Base-by-base conservation (phyloP, 2,329 filamentous ascomycete genomes). In the Colletotrichum abscissum region DNA sequence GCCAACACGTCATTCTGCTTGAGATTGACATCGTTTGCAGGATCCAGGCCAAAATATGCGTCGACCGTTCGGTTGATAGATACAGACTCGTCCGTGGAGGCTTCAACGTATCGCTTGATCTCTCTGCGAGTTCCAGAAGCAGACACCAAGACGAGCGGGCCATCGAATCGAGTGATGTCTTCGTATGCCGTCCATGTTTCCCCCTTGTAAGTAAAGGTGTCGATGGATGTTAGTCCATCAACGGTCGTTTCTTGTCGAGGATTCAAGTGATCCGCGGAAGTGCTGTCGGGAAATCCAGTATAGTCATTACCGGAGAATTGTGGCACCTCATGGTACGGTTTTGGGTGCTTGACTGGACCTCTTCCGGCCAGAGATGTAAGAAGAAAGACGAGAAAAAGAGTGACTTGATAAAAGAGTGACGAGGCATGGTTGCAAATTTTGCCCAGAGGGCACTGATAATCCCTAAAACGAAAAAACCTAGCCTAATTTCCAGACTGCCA, bases 101-200 rank as follows among this genome's bases (percentile, higher is more conserved):
- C 55, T 30, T 67, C 65, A 28, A 67, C 65, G 42, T 67, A 60
- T n/a, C 65, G 35, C 55, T 62, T 67, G 14, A 67, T 67, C 16
- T 60, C 65, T 19, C 65, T 56, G 2, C 56, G 35, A 16, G 42
- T 67, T 0, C 65, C 42, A 11, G 65, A 67, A 22, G 65, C 26
- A n/a, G 42, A 60, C 8, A 67, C 42, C 1, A 60, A 26, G 2
- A 67, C 65, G 0, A 67, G 33, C n/a, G 56, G 65, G 5, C 65
- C 22, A 5, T 67, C 65, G n/a, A 35, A 67, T 7, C 65, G 65
- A 5, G 65, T 33, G 28, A 67, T 22, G 6, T 67, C 56, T 22
- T 67, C 56, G 55, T 60, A 67, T 12, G 55, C 65, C 7, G 56
- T 67, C 65, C 65, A 67, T 49, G 28, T 35, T 57, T 67, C 65